These are phyloP conservation scores for Sporothrix mexicana DNA, from an alignment of 2,329 filamentous ascomycete species.

Conservation along the genomic window DNA sequence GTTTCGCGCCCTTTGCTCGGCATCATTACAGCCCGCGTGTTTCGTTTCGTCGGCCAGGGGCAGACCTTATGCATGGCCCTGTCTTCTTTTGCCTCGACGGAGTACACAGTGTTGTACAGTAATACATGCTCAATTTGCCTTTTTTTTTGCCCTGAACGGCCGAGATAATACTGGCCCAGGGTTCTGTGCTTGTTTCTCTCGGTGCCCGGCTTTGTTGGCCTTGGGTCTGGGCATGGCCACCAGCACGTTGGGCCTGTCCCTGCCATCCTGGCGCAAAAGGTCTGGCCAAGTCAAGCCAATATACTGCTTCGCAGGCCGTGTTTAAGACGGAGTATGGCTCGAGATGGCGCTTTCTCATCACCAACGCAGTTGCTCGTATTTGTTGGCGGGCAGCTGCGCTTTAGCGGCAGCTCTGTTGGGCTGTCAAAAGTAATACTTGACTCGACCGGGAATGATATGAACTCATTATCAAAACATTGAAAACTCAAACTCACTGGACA, in stretches of 20 bases:
- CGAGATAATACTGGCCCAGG: not conserved
- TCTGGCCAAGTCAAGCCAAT: not conserved
- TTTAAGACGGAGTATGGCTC: no score
- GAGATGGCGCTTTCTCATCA: not conserved
- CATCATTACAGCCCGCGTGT: constrained; percentile 25
- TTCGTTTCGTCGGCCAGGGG: constrained; percentile 21
- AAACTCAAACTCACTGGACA: not conserved
- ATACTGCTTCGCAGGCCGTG: not conserved
- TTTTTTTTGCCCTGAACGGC: not conserved
- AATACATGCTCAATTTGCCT: not conserved
- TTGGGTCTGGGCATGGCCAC: not conserved
- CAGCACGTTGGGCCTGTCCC: not conserved
- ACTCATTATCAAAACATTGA: not conserved
- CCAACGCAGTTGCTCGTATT: not conserved
- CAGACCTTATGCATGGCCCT: constrained; percentile 24
- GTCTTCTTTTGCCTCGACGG: not conserved
- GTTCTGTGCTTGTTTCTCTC: constrained; percentile 6
- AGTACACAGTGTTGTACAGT: no score
- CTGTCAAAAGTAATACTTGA: not conserved
- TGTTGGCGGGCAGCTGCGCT: not conserved
- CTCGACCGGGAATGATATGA: no score
- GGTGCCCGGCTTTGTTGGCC: not conserved
- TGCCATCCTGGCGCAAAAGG: not conserved
- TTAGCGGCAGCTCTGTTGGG: not conserved
- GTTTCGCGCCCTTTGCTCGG: constrained; percentile 1